Evolutionary conservation across 495 filamentous ascomycete species (phyloP), one percentile per base, ranked within the genome.

Genomic region (Talaromyces trachyspermus): DNA sequence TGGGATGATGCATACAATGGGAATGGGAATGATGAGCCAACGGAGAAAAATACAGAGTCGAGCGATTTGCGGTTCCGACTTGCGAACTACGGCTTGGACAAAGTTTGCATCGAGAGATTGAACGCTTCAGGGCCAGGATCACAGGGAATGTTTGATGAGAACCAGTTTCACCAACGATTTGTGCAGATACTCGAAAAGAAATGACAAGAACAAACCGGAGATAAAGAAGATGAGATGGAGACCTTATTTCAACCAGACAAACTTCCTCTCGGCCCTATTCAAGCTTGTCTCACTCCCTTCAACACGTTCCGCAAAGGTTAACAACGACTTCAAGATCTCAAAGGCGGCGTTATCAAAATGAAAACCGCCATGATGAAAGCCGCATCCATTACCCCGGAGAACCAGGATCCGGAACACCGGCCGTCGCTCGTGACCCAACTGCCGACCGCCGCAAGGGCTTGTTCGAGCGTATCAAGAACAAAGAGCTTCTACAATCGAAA

Each of bases 301-400:
- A 60, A 65, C 5, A 46, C 62, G 4, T 65, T 71, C 46, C 62
- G 67, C 12, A 70, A 69, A 48, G 70, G 70, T 4, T 68, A 71
- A 53, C 68, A 71, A 55, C 63, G 70, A 29, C 52, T 73, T 38
- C 70, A 73, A 46, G 70, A 73, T 47, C 29, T 73, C 54, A 66
- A 58, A 55, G 63, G 64, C 9, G 68, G 68, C 32, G 55, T 71
- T 5, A 65, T 71, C 17, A 66, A 63, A 41, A 40, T 66, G 50
- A 73, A 67, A 37, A 64, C 61, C 8, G 65, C 71, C 46, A 61
- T 50, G 36, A 32, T 66, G 39, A 55, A 57, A 46, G 44, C 44
- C 5, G 17, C 29, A 4, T 35, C 44, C n/a, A 24, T 35, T 2
- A 25, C 18, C 7, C 7, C 27, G 18, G 17, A 56, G 17, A 27